Conservation (phyloP, 2,329 filamentous ascomycete species). For the Cytospora piceae region DNA sequence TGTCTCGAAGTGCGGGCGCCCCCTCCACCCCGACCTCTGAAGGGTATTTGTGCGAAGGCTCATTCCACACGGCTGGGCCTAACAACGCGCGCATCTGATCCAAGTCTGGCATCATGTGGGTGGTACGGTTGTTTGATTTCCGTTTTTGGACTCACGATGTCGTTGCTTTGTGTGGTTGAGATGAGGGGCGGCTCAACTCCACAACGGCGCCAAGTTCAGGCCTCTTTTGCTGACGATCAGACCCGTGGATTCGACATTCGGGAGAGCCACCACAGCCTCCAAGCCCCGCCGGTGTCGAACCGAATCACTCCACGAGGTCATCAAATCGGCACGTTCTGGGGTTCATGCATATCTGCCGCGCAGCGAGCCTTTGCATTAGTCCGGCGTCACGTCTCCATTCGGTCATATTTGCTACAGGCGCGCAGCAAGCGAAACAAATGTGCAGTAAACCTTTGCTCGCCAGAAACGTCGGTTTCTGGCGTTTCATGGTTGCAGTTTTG, state of each 20-base stretch:
- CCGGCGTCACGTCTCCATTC: constrained; percentile 8
- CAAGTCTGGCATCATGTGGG: neutral
- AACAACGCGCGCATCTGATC: constrained; percentile 11
- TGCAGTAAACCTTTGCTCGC: constrained; percentile 1
- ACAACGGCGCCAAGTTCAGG: constrained; percentile 4
- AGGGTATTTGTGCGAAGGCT: constrained; percentile 11
- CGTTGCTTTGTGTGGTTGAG: constrained; percentile 14
- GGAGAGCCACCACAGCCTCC: constrained; percentile 2
- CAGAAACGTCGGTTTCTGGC: constrained; percentile 4
- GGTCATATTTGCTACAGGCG: constrained; percentile 4
- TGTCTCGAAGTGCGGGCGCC: constrained; percentile 1
- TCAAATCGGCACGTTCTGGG: constrained; percentile 15
- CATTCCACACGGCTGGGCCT: constrained; percentile 1
- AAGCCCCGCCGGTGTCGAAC: constrained; percentile 13
- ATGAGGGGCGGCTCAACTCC: constrained; percentile 8
- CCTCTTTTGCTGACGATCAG: constrained; percentile 3
- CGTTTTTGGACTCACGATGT: constrained; percentile 16
- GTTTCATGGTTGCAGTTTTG: constrained; percentile 21
- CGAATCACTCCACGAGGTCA: constrained; percentile 7
- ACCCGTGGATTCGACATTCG: neutral
- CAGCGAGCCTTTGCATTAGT: constrained; percentile 25
- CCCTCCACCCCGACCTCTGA: neutral
- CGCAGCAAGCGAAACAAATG: constrained; percentile 21
- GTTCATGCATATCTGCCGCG: constrained; percentile 28
- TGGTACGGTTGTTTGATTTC: neutral